Base-by-base conservation (phyloP, 495 filamentous ascomycete species). In the Daldinia vernicosa region DNA sequence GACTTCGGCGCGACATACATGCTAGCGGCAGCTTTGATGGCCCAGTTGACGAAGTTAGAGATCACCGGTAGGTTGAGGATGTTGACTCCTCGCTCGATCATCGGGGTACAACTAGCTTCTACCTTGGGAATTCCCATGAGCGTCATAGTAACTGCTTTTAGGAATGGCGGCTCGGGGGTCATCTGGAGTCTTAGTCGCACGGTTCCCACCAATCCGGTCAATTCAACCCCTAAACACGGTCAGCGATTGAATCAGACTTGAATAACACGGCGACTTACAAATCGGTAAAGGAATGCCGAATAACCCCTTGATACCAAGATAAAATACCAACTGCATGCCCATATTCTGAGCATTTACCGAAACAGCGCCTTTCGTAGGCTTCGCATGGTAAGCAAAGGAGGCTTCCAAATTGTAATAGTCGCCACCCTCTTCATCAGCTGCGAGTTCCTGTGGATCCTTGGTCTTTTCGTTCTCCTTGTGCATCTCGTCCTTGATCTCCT, bases 1-100 rank as follows among this genome's bases (percentile, higher is more conserved):
- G 92, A 94, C 79, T 97, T 98, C n/a, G 95, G 95, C 15, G 95
- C 95, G 45, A 97, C 94, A 66, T 97, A 98, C 85, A 97, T 92
- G 76, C 89, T 90, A 33, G 90, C 89, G 4, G 94, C 93, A 0
- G 95, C 89, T 35, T 85, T 89, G 69, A 98, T 97, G n/a, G 94
- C 93, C 77, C 93, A 97, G 80, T 98, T 97, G 80, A 97, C 94
- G 76, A 98, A 98, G 69, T 97, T 95, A 0, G 93, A 97, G 70
- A 98, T 97, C 51, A 98, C 75, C 0, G 95, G 95, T 27, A 98
- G 81, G 69, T 98, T 97, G 6, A 98, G 82, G 43, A 98, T 89
- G 73, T 98, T 98, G 69, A 97, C 90, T 14, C 93, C 94, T 56
- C 88, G 89, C 76, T 93, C 87, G 4, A 98, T 70, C 91, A 98